phyloP scores from a whole-genome alignment of 2,329 filamentous ascomycete genomes.

The Arthrinium phaeospermum region DNA sequence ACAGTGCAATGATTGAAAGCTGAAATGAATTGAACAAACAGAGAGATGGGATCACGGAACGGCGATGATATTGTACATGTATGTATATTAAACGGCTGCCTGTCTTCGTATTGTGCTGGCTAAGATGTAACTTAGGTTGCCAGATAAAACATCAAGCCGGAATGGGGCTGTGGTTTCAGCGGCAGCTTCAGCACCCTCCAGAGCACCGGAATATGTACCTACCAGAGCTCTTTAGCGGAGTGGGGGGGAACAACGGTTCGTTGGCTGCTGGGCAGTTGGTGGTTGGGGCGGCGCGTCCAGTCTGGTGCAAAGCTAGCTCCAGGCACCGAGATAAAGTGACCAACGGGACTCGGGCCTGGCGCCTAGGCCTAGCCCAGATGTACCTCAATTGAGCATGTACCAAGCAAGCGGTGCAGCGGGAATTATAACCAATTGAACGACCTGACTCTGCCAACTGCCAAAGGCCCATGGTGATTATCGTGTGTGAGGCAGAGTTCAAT shows the following conservation, averaged over 20 bases:
- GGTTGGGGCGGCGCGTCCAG: neutral
- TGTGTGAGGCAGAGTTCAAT: neutral
- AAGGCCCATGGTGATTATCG: neutral
- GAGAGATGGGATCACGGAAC: neutral
- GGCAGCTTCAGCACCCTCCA: neutral
- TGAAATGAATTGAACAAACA: neutral
- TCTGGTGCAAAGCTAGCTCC: neutral
- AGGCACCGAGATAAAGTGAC: neutral
- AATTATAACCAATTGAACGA: neutral
- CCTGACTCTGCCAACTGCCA: neutral
- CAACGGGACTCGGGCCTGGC: neutral
- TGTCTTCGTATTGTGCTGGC: neutral
- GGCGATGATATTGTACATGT: conserved; percentile 4
- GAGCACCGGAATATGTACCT: neutral
- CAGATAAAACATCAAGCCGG: neutral
- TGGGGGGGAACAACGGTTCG: neutral
- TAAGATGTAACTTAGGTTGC: neutral
- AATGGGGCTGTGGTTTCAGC: conserved; percentile 5
- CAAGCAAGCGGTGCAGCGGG: neutral
- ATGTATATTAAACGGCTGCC: neutral
- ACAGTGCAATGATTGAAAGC: neutral
- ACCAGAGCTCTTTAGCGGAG: neutral
- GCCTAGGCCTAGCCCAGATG: neutral
- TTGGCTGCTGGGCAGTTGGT: neutral
- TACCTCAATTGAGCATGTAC: neutral